Conservation (phyloP, 108 stramenopile genomes). For the Nannochloropsis granulata region DNA sequence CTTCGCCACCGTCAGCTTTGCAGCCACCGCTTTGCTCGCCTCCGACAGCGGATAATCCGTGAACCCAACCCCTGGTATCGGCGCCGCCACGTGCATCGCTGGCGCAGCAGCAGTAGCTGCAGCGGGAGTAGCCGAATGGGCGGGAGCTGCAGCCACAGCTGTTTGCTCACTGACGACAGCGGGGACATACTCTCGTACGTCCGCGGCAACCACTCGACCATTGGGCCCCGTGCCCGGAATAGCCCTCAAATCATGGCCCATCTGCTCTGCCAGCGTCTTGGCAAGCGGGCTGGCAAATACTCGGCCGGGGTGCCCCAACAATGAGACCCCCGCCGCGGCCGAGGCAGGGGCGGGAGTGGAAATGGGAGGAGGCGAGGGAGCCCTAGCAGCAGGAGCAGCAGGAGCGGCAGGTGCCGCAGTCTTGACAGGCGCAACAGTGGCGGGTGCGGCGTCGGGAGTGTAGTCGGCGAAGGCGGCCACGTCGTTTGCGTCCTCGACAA, state of each 20-base stretch:
- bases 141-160: not conserved
- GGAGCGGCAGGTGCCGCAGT: conserved; percentile 30
- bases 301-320: not conserved
- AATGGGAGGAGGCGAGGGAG: not conserved
- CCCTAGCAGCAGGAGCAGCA: conserved; percentile 23
- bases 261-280: conserved; percentile 1
- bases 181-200: conserved; percentile 64
- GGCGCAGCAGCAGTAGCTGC: conserved; percentile 10
- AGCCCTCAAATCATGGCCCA: conserved; percentile 1
- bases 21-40: conserved; percentile 35
- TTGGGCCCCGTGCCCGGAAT: conserved; percentile 71
- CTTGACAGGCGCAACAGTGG: conserved; percentile 3
- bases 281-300: conserved; percentile 8
- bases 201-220: conserved; percentile 80
- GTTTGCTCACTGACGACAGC: not conserved
- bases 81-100: not conserved
- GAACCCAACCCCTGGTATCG: conserved; percentile 8
- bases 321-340: conserved; percentile 32
- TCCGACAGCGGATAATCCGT: not conserved
- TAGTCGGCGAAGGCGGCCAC: conserved; percentile 80
- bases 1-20: conserved; percentile 58
- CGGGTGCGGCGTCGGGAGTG: conserved; percentile 28
- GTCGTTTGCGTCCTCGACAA: conserved; percentile 59
- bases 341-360: conserved; percentile 20
- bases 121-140: conserved; percentile 27